A percentile compares a stretch with the other conserved stretches of the same genome.
These are phyloP conservation scores for Nymphaea thermarum DNA, from an alignment of 164 flowering plant genomes.

Conservation along the genomic window DNA sequence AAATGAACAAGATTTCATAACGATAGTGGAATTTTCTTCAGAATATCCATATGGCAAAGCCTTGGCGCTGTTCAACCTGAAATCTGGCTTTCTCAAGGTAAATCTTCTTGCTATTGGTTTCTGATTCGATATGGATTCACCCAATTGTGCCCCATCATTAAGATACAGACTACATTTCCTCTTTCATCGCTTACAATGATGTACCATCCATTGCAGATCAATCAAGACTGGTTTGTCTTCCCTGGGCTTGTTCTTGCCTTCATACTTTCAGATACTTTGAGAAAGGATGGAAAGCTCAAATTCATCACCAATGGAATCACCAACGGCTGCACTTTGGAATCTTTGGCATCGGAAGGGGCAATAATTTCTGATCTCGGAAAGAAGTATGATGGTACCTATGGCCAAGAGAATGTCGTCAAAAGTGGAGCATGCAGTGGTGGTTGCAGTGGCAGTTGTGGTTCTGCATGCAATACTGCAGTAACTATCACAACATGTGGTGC, in stretches of 20 bases:
- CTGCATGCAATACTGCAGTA: neutral
- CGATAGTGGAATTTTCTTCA: slow-evolving; percentile 64
- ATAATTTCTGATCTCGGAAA: neutral
- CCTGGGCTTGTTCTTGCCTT: slow-evolving; percentile 41
- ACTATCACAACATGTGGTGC: slow-evolving; percentile 11
- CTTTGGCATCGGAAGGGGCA: slow-evolving; percentile 7
- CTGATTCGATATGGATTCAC: no score
- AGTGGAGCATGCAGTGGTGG: slow-evolving; percentile 18
- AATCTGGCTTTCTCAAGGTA: slow-evolving; percentile 60
- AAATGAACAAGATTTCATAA: slow-evolving; percentile 44
- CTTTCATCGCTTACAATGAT: neutral
- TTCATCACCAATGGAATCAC: slow-evolving; percentile 5
- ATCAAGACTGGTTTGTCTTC: slow-evolving; percentile 57
- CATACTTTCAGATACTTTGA: slow-evolving; percentile 39
- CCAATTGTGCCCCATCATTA: neutral
- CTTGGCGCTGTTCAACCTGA: slow-evolving; percentile 60
- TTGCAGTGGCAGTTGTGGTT: slow-evolving; percentile 5
- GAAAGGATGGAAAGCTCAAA: slow-evolving; percentile 28
- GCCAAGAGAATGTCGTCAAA: neutral
- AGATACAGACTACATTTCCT: neutral
- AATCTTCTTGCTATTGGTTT: neutral
- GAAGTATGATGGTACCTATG: slow-evolving; percentile 14
- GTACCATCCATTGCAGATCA: slow-evolving; percentile 26
- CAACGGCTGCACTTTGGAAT: slow-evolving; percentile 1
- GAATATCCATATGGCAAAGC: slow-evolving; percentile 76